A percentile compares a stretch with the other conserved stretches of the same genome.
These are phyloP conservation scores for Solanum verrucosum DNA, from an alignment of 257 asterid genomes.

Conservation along the genomic window DNA sequence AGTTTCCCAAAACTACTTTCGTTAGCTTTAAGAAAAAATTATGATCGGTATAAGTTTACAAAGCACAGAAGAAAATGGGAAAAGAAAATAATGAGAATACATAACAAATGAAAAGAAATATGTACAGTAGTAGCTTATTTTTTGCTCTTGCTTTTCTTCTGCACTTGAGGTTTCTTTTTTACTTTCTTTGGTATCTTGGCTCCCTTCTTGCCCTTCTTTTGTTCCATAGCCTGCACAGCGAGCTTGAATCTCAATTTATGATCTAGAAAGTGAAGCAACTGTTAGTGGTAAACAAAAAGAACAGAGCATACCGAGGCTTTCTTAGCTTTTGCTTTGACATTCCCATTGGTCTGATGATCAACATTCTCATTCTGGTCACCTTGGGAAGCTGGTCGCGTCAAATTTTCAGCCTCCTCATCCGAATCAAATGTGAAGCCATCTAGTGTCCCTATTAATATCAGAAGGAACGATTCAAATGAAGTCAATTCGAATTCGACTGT, in stretches of 20 bases:
- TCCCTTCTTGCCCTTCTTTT: slow-evolving; percentile 52
- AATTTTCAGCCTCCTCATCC: slow-evolving; percentile 67
- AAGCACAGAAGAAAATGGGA: background rate
- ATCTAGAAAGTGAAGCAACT: background rate
- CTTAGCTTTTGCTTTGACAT: slow-evolving; percentile 42
- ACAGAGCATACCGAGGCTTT: slow-evolving; percentile 42
- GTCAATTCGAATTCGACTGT: background rate
- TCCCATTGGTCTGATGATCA: slow-evolving; percentile 47
- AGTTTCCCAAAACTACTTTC: background rate
- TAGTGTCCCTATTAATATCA: slow-evolving; percentile 55
- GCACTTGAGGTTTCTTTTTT: slow-evolving; percentile 40
- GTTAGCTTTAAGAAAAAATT: background rate
- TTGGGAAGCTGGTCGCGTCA: slow-evolving; percentile 31
- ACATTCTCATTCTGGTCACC: slow-evolving; percentile 43
- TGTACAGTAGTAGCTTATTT: slow-evolving; percentile 31
- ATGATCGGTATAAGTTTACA: background rate
- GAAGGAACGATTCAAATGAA: slow-evolving; percentile 4
- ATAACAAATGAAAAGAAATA: background rate
- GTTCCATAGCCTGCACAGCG: slow-evolving; percentile 45
- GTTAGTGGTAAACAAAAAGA: background rate
- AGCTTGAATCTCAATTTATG: background rate
- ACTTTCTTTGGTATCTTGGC: slow-evolving; percentile 60
- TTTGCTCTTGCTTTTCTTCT: slow-evolving; percentile 40
- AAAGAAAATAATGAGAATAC: background rate
- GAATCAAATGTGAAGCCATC: slow-evolving; percentile 88